A percentile compares a stretch with the other conserved stretches of the same genome.
Evolutionary conservation across 345 rosid species (phyloP).

Genomic region (Pugionium dolabratum): DNA sequence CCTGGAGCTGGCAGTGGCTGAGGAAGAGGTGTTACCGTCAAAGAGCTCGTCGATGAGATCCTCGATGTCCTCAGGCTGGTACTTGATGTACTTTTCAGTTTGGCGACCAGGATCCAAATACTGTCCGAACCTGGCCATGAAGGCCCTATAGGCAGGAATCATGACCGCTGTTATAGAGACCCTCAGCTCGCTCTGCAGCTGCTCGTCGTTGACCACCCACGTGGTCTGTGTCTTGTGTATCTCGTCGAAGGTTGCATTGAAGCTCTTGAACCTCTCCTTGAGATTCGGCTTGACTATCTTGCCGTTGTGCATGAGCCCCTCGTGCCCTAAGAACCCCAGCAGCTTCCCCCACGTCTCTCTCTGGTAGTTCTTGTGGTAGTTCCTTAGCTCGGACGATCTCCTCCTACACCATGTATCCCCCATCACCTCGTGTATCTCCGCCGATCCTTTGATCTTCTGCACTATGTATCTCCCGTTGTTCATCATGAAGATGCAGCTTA

Average conservation of each 20-base stretch:
- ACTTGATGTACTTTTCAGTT: slow-evolving; percentile 81
- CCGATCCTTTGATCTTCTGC: slow-evolving; percentile 72
- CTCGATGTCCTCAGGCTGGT: slow-evolving; percentile 89
- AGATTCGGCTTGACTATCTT: slow-evolving; percentile 74
- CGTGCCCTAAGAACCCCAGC: slow-evolving; percentile 62
- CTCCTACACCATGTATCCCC: slow-evolving; percentile 78
- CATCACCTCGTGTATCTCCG: slow-evolving; percentile 59
- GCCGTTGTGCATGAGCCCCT: slow-evolving; percentile 68
- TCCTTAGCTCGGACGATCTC: slow-evolving; percentile 70
- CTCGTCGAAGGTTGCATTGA: slow-evolving; percentile 81
- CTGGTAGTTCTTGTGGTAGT: slow-evolving; percentile 76
- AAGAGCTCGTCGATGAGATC: slow-evolving; percentile 72
- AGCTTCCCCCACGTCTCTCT: slow-evolving; percentile 85
- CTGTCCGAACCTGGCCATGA: slow-evolving; percentile 73
- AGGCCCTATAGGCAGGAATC: slow-evolving; percentile 82
- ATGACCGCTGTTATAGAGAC: slow-evolving; percentile 77
- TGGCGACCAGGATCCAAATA: slow-evolving; percentile 78
- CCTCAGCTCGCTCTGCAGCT: slow-evolving; percentile 89
- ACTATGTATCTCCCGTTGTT: slow-evolving; percentile 93
- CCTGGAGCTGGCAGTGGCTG: slow-evolving; percentile 38
- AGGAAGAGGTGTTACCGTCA: slow-evolving; percentile 58
- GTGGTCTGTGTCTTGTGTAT: slow-evolving; percentile 83
- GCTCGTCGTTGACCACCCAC: slow-evolving; percentile 90
- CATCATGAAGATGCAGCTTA: slow-evolving; percentile 89
- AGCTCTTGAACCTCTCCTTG: slow-evolving; percentile 88